These are phyloP conservation scores for Asterionellopsis glacialis DNA, from an alignment of 108 stramenopile genomes.

Conservation along the genomic window DNA sequence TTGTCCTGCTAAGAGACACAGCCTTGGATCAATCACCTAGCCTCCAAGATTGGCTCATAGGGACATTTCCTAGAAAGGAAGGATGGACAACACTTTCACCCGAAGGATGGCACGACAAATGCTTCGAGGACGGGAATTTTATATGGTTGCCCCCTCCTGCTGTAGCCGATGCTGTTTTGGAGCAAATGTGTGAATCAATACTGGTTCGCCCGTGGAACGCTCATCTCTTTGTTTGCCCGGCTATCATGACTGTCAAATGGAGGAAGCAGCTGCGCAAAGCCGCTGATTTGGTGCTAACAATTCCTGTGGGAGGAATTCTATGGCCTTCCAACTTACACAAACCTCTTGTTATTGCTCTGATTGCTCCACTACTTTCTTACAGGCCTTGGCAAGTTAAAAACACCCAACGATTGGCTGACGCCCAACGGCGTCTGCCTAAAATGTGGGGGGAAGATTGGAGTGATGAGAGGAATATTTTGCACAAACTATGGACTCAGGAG, in stretches of 20 bases:
- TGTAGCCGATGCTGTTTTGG: slow-evolving; percentile 4
- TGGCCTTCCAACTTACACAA: background rate
- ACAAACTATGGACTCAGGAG: background rate
- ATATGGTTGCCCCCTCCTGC: slow-evolving; percentile 7
- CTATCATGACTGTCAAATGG: background rate
- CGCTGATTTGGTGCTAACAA: background rate
- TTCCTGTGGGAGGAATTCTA: background rate
- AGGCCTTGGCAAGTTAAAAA: slow-evolving; percentile 14
- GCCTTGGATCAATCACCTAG: background rate
- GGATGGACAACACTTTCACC: background rate
- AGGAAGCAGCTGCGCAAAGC: background rate
- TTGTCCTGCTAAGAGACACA: background rate
- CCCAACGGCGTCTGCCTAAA: background rate
- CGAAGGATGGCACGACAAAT: background rate
- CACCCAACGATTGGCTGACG: background rate
- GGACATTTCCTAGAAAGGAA: background rate
- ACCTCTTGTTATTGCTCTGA: background rate
- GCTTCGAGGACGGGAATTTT: background rate
- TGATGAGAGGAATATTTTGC: background rate
- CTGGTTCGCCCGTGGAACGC: background rate
- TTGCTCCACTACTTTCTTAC: slow-evolving; percentile 1
- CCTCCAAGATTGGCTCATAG: background rate
- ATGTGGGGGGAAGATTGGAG: background rate
- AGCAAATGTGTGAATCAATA: background rate
- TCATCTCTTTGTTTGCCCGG: slow-evolving; percentile 2